phyloP scores from a whole-genome alignment of 2,329 filamentous ascomycete genomes.

The Periconia sp. region DNA sequence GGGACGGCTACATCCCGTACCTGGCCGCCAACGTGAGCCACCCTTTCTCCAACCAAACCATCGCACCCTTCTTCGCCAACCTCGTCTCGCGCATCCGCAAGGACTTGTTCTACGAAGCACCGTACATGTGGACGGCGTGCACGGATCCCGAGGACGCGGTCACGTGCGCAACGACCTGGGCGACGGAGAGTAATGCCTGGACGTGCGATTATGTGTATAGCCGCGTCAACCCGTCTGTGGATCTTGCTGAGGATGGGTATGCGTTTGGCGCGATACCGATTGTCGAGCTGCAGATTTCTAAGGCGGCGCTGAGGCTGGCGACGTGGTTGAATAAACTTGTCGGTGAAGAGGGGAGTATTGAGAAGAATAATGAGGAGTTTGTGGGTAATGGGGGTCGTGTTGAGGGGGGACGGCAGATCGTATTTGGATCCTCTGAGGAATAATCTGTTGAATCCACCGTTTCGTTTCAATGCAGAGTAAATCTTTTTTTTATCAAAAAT shows the following conservation, averaged over 20 bases:
- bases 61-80: slow-evolving; percentile 38
- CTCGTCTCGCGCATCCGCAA: slow-evolving; percentile 40
- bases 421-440: no score
- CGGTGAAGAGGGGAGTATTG: not conserved
- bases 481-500: no score
- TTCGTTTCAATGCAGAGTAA: no score
- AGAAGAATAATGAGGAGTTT: not conserved
- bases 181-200: slow-evolving; percentile 43
- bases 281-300: slow-evolving; percentile 45
- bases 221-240: slow-evolving; percentile 29
- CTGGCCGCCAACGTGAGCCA: slow-evolving; percentile 35
- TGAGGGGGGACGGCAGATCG: no score
- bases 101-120: slow-evolving; percentile 39
- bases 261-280: slow-evolving; percentile 42
- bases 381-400: not conserved
- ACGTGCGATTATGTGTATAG: slow-evolving; percentile 45
- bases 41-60: slow-evolving; percentile 38
- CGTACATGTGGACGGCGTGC: slow-evolving; percentile 41
- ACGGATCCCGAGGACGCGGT: slow-evolving; percentile 33
- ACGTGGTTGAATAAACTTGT: slow-evolving; percentile 45
- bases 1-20: slow-evolving; percentile 45
- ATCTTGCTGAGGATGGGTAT: slow-evolving; percentile 42
- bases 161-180: slow-evolving; percentile 41
- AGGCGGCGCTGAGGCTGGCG: slow-evolving; percentile 42
- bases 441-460: no score